A percentile compares a stretch with the other conserved stretches of the same genome.
Conservation (phyloP, 768 basidiomycete genomes). For the Boletus pseudopeckii region DNA sequence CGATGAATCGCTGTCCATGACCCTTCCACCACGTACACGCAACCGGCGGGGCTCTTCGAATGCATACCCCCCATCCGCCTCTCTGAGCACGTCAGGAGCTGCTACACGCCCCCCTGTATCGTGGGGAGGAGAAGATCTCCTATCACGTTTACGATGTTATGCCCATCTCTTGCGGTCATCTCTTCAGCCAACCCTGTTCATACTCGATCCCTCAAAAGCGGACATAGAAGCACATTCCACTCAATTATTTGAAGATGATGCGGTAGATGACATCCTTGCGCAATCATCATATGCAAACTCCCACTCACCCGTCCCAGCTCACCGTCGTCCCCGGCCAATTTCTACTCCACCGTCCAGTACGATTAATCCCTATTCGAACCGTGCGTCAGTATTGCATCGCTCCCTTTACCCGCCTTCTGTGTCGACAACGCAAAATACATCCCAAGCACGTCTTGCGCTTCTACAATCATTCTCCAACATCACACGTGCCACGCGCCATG, state of each 20-base stretch:
- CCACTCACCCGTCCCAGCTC: conserved; percentile 80
- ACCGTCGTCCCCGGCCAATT: conserved; percentile 70
- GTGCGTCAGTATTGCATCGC: conserved; percentile 77
- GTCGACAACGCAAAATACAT: conserved; percentile 48
- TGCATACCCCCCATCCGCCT: conserved; percentile 62
- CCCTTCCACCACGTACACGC: conserved; percentile 40
- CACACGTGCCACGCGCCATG: conserved; percentile 87
- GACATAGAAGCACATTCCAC: conserved; percentile 91
- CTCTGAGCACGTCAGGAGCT: conserved; percentile 43
- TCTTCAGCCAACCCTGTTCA: conserved; percentile 80
- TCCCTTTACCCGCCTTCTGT: conserved; percentile 59
- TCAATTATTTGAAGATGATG: conserved; percentile 79
- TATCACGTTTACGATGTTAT: conserved; percentile 72
- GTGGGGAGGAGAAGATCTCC: conserved; percentile 88
- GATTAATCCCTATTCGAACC: conserved; percentile 56
- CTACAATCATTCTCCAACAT: conserved; percentile 94
- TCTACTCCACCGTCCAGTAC: conserved; percentile 35
- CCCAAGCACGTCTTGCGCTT: conserved; percentile 76
- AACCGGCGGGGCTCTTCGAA: conserved; percentile 38
- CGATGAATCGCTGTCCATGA: conserved; percentile 86
- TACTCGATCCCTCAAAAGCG: conserved; percentile 89
- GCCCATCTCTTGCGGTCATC: conserved; percentile 81
- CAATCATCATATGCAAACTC: conserved; percentile 75
- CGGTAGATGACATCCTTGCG: conserved; percentile 82
- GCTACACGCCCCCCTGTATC: conserved; percentile 44